A percentile compares a stretch with the other conserved stretches of the same genome.
Evolutionary conservation across 176 grass and related monocot genomes (phyloP).

Genomic region (Carex kokanica): DNA sequence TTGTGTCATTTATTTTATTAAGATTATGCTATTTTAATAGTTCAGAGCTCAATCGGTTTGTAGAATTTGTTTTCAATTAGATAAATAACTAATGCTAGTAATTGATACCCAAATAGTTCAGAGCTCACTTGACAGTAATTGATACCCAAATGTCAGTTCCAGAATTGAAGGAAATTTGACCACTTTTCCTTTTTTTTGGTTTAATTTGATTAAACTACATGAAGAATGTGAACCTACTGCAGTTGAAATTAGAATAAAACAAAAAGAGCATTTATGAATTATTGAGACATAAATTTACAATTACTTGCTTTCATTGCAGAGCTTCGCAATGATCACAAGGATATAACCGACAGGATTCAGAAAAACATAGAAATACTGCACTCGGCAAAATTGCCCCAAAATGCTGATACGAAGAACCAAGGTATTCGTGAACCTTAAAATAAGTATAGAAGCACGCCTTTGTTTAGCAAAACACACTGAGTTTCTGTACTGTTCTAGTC

Average conservation of each 20-base stretch:
- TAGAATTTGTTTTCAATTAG: background rate
- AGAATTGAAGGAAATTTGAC: background rate
- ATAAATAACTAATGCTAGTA: no score
- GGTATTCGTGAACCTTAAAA: conserved; percentile 28
- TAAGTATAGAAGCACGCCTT: background rate
- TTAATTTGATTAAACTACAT: no score
- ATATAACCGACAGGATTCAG: conserved; percentile 68
- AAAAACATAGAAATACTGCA: conserved; percentile 76
- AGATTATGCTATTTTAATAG: background rate
- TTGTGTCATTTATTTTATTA: no score
- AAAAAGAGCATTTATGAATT: no score
- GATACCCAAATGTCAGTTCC: background rate
- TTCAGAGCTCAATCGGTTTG: background rate
- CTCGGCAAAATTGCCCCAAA: conserved; percentile 57
- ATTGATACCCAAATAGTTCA: background rate
- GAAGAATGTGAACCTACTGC: no score
- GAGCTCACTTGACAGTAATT: no score
- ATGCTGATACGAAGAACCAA: conserved; percentile 27
- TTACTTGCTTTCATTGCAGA: conserved; percentile 38
- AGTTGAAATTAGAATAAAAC: no score
- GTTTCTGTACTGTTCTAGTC: background rate
- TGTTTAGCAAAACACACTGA: background rate
- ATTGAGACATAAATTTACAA: background rate
- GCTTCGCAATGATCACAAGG: conserved; percentile 65
- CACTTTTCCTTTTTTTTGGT: no score